Evolutionary conservation across 1,284 basidiomycete species (phyloP).

Genomic region (Pseudozyma flocculosa): DNA sequence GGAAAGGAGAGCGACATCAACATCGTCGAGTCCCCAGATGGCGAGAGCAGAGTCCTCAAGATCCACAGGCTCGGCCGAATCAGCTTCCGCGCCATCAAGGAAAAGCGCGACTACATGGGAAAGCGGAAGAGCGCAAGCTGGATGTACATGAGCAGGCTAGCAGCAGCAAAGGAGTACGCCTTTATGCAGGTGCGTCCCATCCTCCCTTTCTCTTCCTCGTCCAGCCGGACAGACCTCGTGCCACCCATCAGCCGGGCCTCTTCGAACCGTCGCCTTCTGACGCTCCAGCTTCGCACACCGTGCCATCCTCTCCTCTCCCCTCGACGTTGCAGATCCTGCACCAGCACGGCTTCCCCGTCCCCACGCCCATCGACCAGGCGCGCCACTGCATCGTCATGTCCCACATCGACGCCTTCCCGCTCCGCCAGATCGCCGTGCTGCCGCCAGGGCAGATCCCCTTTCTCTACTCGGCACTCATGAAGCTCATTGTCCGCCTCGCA

Average conservation of each 20-base stretch:
- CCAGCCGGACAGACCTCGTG: no score
- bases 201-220: background rate
- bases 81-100: slow-evolving; percentile 94
- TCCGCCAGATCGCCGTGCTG: slow-evolving; percentile 86
- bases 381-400: slow-evolving; percentile 96
- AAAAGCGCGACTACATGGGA: slow-evolving; percentile 93
- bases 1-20: slow-evolving; percentile 99
- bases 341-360: slow-evolving; percentile 90
- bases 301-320: background rate
- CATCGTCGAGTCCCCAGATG: slow-evolving; percentile 80
- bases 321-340: slow-evolving; percentile 72
- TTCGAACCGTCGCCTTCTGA: no score
- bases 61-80: slow-evolving; percentile 90
- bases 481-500: slow-evolving; percentile 91
- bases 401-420: slow-evolving; percentile 89
- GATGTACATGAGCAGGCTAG: slow-evolving; percentile 98
- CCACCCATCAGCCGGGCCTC: no score
- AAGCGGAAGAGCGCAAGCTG: slow-evolving; percentile 94
- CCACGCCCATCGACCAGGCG: slow-evolving; percentile 87
- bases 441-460: slow-evolving; percentile 73
- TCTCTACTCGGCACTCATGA: slow-evolving; percentile 90
- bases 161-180: slow-evolving; percentile 94
- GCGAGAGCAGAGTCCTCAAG: slow-evolving; percentile 84
- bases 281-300: no score
- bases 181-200: slow-evolving; percentile 82